These are phyloP conservation scores for Schwanniomyces occidentalis DNA, from an alignment of 805 yeast species.

Conservation along the genomic window DNA sequence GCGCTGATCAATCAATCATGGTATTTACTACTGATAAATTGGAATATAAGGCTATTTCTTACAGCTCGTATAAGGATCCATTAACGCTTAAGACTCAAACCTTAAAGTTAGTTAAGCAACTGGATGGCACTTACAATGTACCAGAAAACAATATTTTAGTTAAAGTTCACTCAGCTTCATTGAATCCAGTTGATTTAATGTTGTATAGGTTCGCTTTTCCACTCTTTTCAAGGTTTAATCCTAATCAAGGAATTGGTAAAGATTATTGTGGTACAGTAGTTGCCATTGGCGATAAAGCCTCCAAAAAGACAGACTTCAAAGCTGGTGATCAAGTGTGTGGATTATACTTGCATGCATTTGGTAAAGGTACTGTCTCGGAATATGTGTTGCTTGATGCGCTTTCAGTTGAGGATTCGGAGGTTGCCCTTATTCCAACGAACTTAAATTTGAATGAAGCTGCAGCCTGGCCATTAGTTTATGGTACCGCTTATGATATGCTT, in stretches of 20 bases:
- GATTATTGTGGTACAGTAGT: constrained; percentile 37
- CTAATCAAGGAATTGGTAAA: constrained; percentile 26
- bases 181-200: constrained; percentile 34
- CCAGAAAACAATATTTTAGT: constrained; percentile 22
- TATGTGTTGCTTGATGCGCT: constrained; percentile 43
- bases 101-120: constrained; percentile 11
- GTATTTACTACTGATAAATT: background rate
- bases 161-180: constrained; percentile 31
- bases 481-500: constrained; percentile 56
- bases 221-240: constrained; percentile 5
- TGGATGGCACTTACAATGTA: constrained; percentile 15
- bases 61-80: constrained; percentile 4
- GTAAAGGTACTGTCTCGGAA: constrained; percentile 47
- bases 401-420: background rate
- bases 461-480: constrained; percentile 61
- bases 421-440: constrained; percentile 40
- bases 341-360: constrained; percentile 14
- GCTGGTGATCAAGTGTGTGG: constrained; percentile 35
- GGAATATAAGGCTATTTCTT: background rate
- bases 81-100: background rate
- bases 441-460: constrained; percentile 59
- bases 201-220: constrained; percentile 16
- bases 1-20: too few species aligned
- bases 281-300: constrained; percentile 28
- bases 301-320: constrained; percentile 16